phyloP scores from a whole-genome alignment of 306 rosid species.

The Lathyrus tuberosus region DNA sequence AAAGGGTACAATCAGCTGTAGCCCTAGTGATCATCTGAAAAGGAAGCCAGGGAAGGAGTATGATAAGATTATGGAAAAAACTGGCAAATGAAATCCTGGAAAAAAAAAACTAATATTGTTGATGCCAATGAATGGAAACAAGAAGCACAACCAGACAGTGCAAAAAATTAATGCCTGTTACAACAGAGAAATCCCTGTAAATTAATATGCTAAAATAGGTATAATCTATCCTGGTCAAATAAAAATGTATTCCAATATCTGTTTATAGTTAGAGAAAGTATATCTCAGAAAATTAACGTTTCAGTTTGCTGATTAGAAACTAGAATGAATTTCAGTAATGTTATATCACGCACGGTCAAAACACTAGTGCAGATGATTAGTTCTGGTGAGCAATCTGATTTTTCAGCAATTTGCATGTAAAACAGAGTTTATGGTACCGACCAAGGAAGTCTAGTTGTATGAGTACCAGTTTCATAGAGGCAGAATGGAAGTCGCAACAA shows the following conservation, averaged over 20 bases:
- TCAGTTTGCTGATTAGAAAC: not conserved
- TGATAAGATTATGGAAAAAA: conserved; percentile 25
- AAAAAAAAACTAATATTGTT: conserved; percentile 6
- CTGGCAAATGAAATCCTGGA: conserved; percentile 18
- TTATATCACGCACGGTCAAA: not conserved
- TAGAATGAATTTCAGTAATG: conserved; percentile 1
- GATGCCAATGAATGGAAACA: conserved; percentile 1
- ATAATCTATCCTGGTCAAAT: not conserved
- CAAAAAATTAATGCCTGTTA: conserved; percentile 7
- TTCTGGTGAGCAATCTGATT: conserved; percentile 3
- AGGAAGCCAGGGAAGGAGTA: conserved; percentile 30
- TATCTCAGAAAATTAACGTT: conserved; percentile 4
- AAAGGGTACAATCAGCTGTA: conserved; percentile 88
- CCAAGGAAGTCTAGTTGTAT: conserved; percentile 1
- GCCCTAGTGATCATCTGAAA: conserved; percentile 91
- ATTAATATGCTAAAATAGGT: conserved; percentile 18
- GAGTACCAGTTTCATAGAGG: not conserved
- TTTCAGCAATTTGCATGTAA: conserved; percentile 26
- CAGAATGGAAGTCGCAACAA: conserved; percentile 10
- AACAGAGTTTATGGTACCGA: conserved; percentile 14
- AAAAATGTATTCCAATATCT: too few species aligned
- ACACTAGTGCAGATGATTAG: not conserved
- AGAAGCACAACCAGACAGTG: conserved; percentile 24
- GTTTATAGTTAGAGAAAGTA: not conserved
- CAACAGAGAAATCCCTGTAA: conserved; percentile 9